Evolutionary conservation across 2,329 filamentous ascomycete genomes (phyloP).

Genomic region (Aspergillus texensis): DNA sequence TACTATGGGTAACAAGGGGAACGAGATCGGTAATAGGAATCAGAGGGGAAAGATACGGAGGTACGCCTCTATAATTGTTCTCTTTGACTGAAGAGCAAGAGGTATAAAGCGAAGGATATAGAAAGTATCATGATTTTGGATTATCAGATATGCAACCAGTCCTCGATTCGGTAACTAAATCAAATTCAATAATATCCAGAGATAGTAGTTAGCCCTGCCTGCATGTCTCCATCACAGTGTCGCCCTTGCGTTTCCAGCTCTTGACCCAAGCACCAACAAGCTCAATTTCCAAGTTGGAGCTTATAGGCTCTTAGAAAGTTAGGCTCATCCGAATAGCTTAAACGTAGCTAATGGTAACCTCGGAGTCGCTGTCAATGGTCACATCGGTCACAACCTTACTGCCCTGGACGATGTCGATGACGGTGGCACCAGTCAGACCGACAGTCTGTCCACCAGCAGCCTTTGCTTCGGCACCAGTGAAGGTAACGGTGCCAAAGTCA

Average conservation of each 20-base stretch:
- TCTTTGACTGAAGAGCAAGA: no score
- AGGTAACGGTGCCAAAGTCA: conserved; percentile 53
- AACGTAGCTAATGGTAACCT: conserved; percentile 31
- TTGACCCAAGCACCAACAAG: not conserved
- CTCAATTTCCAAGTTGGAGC: not conserved
- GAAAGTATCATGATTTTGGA: not conserved
- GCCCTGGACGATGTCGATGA: conserved; percentile 52
- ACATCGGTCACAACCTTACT: conserved; percentile 38
- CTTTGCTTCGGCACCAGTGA: conserved; percentile 45
- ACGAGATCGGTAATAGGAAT: no score
- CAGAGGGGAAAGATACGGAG: no score
- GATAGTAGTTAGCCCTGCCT: not conserved
- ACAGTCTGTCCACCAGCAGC: conserved; percentile 28
- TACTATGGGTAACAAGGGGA: no score
- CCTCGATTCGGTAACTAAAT: not conserved
- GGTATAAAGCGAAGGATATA: not conserved
- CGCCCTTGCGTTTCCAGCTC: not conserved
- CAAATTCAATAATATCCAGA: not conserved
- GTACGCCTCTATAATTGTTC: no score
- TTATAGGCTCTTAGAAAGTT: not conserved
- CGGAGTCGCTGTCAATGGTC: conserved; percentile 19
- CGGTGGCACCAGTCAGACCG: conserved; percentile 40
- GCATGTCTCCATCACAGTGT: not conserved
- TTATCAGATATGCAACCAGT: not conserved
- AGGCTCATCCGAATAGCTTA: not conserved